phyloP scores from a whole-genome alignment of 768 basidiomycete species.

The Lentinula sp. region DNA sequence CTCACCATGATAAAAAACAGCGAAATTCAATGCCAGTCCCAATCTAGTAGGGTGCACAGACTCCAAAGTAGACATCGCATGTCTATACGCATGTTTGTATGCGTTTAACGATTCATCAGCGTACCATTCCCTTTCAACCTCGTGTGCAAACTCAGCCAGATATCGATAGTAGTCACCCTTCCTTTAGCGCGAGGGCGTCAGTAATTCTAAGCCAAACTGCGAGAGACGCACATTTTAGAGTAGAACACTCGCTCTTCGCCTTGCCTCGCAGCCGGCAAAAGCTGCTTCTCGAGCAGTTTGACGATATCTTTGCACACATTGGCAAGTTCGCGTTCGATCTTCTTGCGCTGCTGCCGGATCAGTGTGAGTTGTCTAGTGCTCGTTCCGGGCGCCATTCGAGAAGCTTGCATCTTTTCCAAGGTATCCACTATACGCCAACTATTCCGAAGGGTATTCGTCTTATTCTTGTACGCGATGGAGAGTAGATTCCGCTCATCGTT shows the following conservation, averaged over 20 bases:
- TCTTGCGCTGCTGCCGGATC: slow-evolving; percentile 66
- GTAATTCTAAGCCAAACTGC: not conserved
- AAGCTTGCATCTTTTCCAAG: slow-evolving; percentile 63
- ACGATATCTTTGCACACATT: slow-evolving; percentile 79
- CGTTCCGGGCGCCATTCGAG: slow-evolving; percentile 29
- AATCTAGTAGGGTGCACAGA: slow-evolving; percentile 82
- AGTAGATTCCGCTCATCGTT: slow-evolving; percentile 86
- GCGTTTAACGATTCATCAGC: slow-evolving; percentile 76
- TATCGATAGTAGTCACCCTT: slow-evolving; percentile 91
- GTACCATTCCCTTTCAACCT: slow-evolving; percentile 60
- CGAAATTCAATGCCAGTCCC: slow-evolving; percentile 86
- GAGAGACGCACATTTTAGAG: slow-evolving; percentile 66
- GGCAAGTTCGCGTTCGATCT: slow-evolving; percentile 73
- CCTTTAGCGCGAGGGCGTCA: slow-evolving; percentile 33
- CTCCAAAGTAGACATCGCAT: slow-evolving; percentile 68
- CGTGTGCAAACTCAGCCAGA: slow-evolving; percentile 78
- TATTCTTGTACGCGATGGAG: slow-evolving; percentile 88
- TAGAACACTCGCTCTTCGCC: slow-evolving; percentile 89
- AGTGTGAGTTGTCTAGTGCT: slow-evolving; percentile 50
- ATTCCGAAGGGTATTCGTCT: slow-evolving; percentile 75
- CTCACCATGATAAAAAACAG: slow-evolving; percentile 80
- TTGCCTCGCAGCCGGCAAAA: slow-evolving; percentile 44
- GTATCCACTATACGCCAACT: slow-evolving; percentile 81
- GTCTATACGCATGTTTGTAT: slow-evolving; percentile 82
- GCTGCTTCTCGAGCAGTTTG: slow-evolving; percentile 51